Conservation (phyloP, 139 green algal genomes). For the Chlorella sp. region DNA sequence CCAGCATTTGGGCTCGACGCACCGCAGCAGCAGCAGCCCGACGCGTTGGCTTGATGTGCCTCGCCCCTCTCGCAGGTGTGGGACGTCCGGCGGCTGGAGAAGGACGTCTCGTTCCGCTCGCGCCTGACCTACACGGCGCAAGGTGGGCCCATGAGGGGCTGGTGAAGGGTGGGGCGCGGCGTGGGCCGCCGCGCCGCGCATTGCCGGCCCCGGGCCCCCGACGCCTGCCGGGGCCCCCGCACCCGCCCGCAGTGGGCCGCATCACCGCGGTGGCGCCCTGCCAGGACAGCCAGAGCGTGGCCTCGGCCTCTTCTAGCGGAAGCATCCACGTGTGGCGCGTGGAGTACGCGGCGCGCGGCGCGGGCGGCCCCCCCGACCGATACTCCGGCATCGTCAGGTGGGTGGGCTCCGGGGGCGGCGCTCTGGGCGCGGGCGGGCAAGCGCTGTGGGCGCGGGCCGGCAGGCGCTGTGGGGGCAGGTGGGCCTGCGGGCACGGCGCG, state of each 20-base stretch:
- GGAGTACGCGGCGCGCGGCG: conserved; percentile 61
- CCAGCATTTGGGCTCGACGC: too few species aligned
- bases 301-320: conserved; percentile 61
- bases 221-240: too few species aligned
- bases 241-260: conserved; percentile 27
- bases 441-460: too few species aligned
- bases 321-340: conserved; percentile 87
- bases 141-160: conserved; percentile 19
- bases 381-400: conserved; percentile 54
- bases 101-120: conserved; percentile 84
- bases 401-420: neutral
- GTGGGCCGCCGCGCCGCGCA: too few species aligned
- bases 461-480: neutral
- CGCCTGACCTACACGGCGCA: conserved; percentile 83
- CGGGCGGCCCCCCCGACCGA: conserved; percentile 50
- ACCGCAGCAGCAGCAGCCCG: too few species aligned
- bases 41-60: too few species aligned
- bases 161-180: neutral
- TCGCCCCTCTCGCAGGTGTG: conserved; percentile 66
- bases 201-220: too few species aligned
- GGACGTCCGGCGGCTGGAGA: conserved; percentile 87
- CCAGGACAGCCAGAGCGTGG: conserved; percentile 65
- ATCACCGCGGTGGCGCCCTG: conserved; percentile 53
- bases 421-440: neutral
- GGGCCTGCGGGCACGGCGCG: neutral